Base-by-base conservation (phyloP, 306 rosid genomes). In the Parietaria judaica region DNA sequence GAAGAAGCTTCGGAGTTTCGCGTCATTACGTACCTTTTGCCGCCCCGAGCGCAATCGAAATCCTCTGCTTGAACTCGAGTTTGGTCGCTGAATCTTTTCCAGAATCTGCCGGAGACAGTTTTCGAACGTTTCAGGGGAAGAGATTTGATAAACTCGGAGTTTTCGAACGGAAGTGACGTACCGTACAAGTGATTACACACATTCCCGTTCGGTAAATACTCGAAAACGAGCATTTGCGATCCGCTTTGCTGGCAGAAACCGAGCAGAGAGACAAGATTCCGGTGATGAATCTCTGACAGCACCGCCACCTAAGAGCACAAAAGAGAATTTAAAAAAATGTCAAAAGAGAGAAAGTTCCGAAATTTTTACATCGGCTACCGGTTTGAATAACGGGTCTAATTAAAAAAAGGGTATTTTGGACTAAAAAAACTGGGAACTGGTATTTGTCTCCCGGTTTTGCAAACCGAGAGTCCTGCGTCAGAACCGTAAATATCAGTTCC, bases 191-290 rank as follows among this genome's bases (percentile, higher is more conserved):
- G 83, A 74, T 68, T 71, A 67, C 70, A 60, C 44, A 79, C 56
- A 67, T 67, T 71, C 11, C 83, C 83, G 50, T 65, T 79, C 8
- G 83, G 80, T 51, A 79, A 55, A 39, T 79, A 64, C 66, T 79
- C 83, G 43, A 58, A 71, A 64, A 79, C 78, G 72, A 79, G 52
- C 58, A 79, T 68, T 51, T 79, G 83, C 63, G 63, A 74, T 65
- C 77, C 83, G 45, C 66, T 71, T 79, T 74, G 77, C 69, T 74
- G 83, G 75, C 83, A 71, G 75, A 66, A 79, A 60, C 83, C 83
- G 38, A 74, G 72, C 36, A 71, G 64, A 64, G 66, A 38, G 61
- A 79, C 83, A 52, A 79, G 61, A 72, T 79, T 65, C 12, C 72
- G 74, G 54, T 79, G 78, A 48, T 14, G 80, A 71, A 79, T 64